A percentile compares a stretch with the other conserved stretches of the same genome.
Evolutionary conservation across 2,329 filamentous ascomycete genomes (phyloP).

Genomic region (Nothophoma quercina): DNA sequence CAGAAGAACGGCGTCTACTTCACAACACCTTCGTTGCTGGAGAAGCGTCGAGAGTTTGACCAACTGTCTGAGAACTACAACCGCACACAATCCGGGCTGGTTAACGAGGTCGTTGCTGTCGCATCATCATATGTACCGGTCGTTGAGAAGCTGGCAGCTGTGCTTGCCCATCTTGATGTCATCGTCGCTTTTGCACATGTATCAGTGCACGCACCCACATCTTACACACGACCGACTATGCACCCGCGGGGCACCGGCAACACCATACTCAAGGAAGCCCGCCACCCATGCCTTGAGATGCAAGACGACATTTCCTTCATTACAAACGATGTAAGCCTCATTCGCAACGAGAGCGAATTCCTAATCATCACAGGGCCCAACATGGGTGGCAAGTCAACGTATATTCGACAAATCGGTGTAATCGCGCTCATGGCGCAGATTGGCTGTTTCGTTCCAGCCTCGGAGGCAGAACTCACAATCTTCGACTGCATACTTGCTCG

Average conservation of each 20-base stretch:
- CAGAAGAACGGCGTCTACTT: slow-evolving; percentile 99
- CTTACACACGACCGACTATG: slow-evolving; percentile 90
- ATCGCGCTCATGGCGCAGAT: slow-evolving; percentile 97
- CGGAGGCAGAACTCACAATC: slow-evolving; percentile 88
- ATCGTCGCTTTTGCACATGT: slow-evolving; percentile 93
- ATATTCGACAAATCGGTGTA: slow-evolving; percentile 96
- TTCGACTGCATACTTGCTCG: slow-evolving; percentile 97
- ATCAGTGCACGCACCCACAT: slow-evolving; percentile 88
- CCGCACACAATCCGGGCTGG: slow-evolving; percentile 88
- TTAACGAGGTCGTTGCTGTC: slow-evolving; percentile 90
- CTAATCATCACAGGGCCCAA: slow-evolving; percentile 97
- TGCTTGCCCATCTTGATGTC: slow-evolving; percentile 93
- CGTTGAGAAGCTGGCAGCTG: slow-evolving; percentile 84
- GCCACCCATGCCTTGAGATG: slow-evolving; percentile 98
- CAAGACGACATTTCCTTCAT: slow-evolving; percentile 99
- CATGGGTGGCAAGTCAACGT: slow-evolving; percentile 99
- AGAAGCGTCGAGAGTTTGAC: slow-evolving; percentile 87
- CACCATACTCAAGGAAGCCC: slow-evolving; percentile 88
- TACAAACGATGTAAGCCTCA: slow-evolving; percentile 90
- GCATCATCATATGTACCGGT: slow-evolving; percentile 95
- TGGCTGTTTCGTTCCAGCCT: slow-evolving; percentile 93
- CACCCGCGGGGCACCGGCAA: slow-evolving; percentile 87
- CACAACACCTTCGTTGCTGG: slow-evolving; percentile 82
- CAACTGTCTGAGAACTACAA: slow-evolving; percentile 95
- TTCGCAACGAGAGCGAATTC: slow-evolving; percentile 82